Evolutionary conservation across 179 eudicot genomes (phyloP), one percentile per base, ranked within the genome.

Genomic region (Silene coronaria): DNA sequence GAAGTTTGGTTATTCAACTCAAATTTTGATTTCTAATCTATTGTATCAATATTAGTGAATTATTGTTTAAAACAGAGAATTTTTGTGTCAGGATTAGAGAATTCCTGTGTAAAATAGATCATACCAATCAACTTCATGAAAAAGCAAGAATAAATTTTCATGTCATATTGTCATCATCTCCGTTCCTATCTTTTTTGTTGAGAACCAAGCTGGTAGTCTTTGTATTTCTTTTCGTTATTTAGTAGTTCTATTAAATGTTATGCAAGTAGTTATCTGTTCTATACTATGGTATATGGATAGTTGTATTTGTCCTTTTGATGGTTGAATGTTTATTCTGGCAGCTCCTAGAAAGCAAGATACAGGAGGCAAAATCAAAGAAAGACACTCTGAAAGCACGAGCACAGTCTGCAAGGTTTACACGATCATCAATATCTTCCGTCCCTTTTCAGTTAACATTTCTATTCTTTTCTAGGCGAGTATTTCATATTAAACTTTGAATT

Each of bases 301-400:
- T 19, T 45, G 55, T 68, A 21, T 67, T 9, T 42, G 24, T 64
- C 27, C 2, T 45, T 32, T 66, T 36, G 23, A 60, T 70, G 60
- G 48, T 82, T 70, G 57, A 8, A 36, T 69, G 74, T 46, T 34
- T 82, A 70, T 14, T 75, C 63, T 79, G 66, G 57, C 85, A 96
- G 99, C 90, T 96, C 68, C 75, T 93, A 78, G 99, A 96, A 80
- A 93, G 97, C 90, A 93, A 96, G 85, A 96, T 96, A 81, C 96
- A 91, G 75, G 99, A 96, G 77, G 99, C 97, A n/a, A 96, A 75
- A 76, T 93, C 97, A 34, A 96, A 91, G 87, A 96, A 93, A 84
- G 99, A 93, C 80, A 96, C 99, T 26, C 92, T 96, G 6, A 93
- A 91, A 89, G 97, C 97, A 76, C 91, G 99, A n/a, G 99, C 99